Base-by-base conservation (phyloP, 1,139 yeast genomes). In the Taphrina confusa region DNA sequence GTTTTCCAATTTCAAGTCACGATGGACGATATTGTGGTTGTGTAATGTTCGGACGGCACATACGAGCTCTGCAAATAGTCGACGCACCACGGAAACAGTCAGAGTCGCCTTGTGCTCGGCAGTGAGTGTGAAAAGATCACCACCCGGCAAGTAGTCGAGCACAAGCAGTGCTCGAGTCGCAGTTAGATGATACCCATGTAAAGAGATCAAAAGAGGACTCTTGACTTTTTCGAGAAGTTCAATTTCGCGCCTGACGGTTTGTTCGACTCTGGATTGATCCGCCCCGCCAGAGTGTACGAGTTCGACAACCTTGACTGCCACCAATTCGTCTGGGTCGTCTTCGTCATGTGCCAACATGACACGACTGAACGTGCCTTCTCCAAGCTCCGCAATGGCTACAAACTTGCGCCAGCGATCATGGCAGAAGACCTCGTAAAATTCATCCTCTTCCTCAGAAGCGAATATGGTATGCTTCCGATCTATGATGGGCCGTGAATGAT, bases 191-290 rank as follows among this genome's bases (percentile, higher is more conserved):
- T 68, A 74, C 60, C 69, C 78, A 73, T 72, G 62, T 66, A 74
- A 58, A 70, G 74, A 45, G 74, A 75, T 69, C 72, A 78, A 37
- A 73, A 82, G 71, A 70, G 85, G 71, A 71, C 70, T 68, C 23
- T 54, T 47, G 8, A 63, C 31, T 11, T 25, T 61, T 58, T 75
- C 74, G 62, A 92, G 75, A 11, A 90, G 82, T 46, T 82, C 83
- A 40, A 91, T 72, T 70, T 92, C 98, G 64, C 97, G 78, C 34
- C 79, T 76, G 50, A 91, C 75, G 16, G 91, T 87, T 62, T 83
- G 81, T 68, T 85, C 88, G 63, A 88, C 73, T 46, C 86, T 74
- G 6, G 78, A 74, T n/a, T 78, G 72, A 1, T 79, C 74, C 1
- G 67, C 67, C 16, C 69, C 69, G 6, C 68, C 69, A 2, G 69